Evolutionary conservation across 2,329 filamentous ascomycete genomes (phyloP).

Genomic region (Talaromyces sp.): DNA sequence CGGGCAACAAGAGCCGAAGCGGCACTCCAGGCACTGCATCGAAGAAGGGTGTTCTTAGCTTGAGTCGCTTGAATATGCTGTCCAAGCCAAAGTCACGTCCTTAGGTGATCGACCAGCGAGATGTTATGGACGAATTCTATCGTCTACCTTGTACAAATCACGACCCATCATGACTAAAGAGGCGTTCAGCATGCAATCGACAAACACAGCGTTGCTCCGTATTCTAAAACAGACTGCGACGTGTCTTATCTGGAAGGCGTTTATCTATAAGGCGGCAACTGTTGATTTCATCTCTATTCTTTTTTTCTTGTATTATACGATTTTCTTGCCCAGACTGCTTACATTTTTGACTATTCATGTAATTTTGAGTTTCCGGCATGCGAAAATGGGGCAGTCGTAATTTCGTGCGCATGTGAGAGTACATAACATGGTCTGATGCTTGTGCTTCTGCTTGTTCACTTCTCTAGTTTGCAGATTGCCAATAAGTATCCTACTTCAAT

Average conservation of each 20-base stretch:
- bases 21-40: conserved; percentile 32
- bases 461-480: neutral
- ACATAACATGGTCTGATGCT: neutral
- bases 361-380: neutral
- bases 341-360: neutral
- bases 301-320: neutral
- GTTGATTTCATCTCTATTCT: neutral
- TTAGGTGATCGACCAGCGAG: conserved; percentile 20
- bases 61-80: conserved; percentile 48
- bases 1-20: conserved; percentile 29
- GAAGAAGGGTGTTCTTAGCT: conserved; percentile 36
- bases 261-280: neutral
- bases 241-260: neutral
- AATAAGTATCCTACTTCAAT: neutral
- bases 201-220: conserved; percentile 5
- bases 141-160: neutral
- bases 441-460: neutral
- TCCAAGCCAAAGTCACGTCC: conserved; percentile 43
- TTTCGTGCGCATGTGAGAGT: neutral
- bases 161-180: neutral
- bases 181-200: neutral
- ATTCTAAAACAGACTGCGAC: neutral
- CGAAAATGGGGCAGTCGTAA: neutral
- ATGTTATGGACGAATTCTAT: neutral
- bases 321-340: neutral